Base-by-base conservation (phyloP, 164 flowering plant genomes). In the Vitis cinerea region DNA sequence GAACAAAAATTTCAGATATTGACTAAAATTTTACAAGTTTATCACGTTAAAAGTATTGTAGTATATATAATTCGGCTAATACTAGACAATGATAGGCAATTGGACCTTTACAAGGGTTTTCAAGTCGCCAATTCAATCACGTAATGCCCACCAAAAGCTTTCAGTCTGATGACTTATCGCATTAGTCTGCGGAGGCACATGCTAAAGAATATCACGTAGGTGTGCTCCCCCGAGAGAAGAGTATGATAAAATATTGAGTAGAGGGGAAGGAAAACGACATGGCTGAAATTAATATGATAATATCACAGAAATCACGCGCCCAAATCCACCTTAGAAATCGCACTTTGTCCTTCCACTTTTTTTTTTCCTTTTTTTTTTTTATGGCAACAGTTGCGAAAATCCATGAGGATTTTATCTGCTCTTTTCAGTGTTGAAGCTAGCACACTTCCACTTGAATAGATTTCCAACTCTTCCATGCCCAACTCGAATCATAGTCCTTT, bases 291-390 rank as follows among this genome's bases (percentile, higher is more conserved):
- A 23, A 37, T 37, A 37, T 37, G 47, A 44, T 60, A 68, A 61
- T 53, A 62, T 50, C 44, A 19, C 23, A 55, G 52, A 50, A 23
- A 58, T 63, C 89, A 85, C 83, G 88, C 86, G 84, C 63, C 63
- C 75, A 73, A 78, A 85, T 84, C 91, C 78, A 66, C 83, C 79
- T 79, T 51, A 75, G 79, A 77, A 80, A 77, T 63, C 77, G 65
- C 75, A 64, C 29, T 51, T 10, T 64, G 53, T 15, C 9, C 74
- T 71, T 59, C 50, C 37, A 19, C 49, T 23, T 23, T 23, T 23
- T 23, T 23, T 23, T 23, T 23, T 23, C 0, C 27, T 23, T 23
- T 23, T 23, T 23, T 23, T 50, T 57, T 66, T 55, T 65, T 30
- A 44, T 37, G 9, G 9, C n/a, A 19, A 48, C 44, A 55, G 72